Conservation (phyloP, 140 eudicot species). For the Oenanthe javanica region DNA sequence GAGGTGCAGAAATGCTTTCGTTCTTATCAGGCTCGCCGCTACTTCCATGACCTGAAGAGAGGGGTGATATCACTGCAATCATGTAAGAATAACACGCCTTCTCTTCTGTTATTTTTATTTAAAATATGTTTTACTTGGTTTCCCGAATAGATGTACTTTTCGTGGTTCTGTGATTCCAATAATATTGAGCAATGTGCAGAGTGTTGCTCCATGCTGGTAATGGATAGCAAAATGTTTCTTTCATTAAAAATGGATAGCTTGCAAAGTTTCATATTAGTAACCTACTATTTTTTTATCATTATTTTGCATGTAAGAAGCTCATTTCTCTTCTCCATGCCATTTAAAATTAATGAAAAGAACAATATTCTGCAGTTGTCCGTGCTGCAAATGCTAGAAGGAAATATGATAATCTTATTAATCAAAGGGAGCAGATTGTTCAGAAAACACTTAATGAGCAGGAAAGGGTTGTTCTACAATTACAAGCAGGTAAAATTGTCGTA, state of each 20-base stretch:
- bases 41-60: constrained; percentile 52
- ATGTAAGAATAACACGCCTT: constrained; percentile 32
- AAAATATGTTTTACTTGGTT: background rate
- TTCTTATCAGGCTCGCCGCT: constrained; percentile 52
- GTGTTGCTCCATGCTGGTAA: background rate
- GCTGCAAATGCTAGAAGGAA: constrained; percentile 74
- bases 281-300: background rate
- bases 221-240: background rate
- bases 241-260: background rate
- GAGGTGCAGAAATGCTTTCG: constrained; percentile 77
- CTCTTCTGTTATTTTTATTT: too few relatives aligned
- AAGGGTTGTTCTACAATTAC: constrained; percentile 62
- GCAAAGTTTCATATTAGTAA: background rate
- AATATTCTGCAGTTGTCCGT: constrained; percentile 53
- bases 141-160: background rate
- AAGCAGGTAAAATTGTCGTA: constrained; percentile 44
- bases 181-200: background rate
- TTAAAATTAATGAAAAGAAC: background rate
- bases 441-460: constrained; percentile 43
- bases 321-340: background rate
- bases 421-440: constrained; percentile 24
- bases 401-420: constrained; percentile 22
- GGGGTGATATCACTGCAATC: constrained; percentile 58
- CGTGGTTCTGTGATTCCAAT: background rate
- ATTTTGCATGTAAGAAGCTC: background rate